Evolutionary conservation across 148 eudicot species (phyloP), one percentile per base, ranked within the genome.

Genomic region (Polygonum maritimum): DNA sequence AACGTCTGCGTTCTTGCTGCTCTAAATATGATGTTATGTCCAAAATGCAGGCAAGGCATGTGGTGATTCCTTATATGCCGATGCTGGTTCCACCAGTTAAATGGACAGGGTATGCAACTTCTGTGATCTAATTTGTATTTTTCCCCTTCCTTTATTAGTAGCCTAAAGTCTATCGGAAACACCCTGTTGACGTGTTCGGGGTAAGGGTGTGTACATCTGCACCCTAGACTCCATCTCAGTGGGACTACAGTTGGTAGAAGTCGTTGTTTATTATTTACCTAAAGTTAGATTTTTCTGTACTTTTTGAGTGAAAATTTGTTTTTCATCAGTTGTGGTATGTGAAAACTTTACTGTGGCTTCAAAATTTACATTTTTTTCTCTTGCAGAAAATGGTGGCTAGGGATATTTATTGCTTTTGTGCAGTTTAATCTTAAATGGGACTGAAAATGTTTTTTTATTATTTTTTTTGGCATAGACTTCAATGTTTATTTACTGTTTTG

Each of bases 31-130:
- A 49, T 77, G 45, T 52, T 62, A 31, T 76, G 70, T 79, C 82
- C 76, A 21, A 75, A 70, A 69, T 79, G 78, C 92, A 94, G 98
- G 96, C 97, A 77, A 87, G 86, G 86, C 94, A 94, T 87, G 88
- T 94, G 88, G 92, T 92, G 74, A 90, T 94, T 75, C 98, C 98
- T 71, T 94, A 94, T 76, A 92, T 94, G 96, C 98, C 98, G 67
- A 94, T 94, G 98, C 81, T 94, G 80, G 86, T 94, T 78, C 98
- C 96, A 81, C 98, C 98, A 77, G 84, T 83, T 83, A 89, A 90
- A 84, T 94, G 98, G 98, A 86, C 89, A 58, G 88, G 97, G 98
- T 94, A 92, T 72, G 79, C 11, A 35, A 11, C 45, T 35, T 36
- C 19, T 45, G 36, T 67, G 45, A 67, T 38, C 38, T 38, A 16